Conservation (phyloP, 2,329 filamentous ascomycete species). For the Beauveria sp. region DNA sequence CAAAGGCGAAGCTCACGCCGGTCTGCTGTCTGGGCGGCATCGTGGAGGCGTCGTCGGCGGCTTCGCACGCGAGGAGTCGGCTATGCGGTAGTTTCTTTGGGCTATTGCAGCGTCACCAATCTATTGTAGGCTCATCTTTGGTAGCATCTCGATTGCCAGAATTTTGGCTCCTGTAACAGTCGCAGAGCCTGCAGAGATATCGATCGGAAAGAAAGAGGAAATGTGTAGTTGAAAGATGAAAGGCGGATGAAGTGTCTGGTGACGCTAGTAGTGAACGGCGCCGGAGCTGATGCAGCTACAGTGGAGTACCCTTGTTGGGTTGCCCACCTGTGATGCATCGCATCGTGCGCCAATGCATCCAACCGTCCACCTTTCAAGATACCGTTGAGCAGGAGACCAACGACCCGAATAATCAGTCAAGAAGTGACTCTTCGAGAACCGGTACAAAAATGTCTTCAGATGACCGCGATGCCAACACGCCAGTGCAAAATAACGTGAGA, state of each 20-base stretch:
- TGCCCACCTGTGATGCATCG: not conserved
- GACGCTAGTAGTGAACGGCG: not conserved
- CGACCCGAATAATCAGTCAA: not conserved
- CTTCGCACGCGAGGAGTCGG: not conserved
- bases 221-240: not conserved
- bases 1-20: constrained; percentile 26
- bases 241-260: not conserved
- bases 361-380: not conserved
- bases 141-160: not conserved
- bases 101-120: not conserved
- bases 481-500: constrained; percentile 29
- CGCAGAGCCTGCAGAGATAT: not conserved
- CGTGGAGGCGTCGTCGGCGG: constrained; percentile 21
- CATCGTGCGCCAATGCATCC: constrained; percentile 6
- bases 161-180: not conserved
- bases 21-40: constrained; percentile 41
- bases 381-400: not conserved
- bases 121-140: not conserved
- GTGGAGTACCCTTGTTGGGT: not conserved
- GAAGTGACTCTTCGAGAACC: not conserved
- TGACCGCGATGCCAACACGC: constrained; percentile 25
- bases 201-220: not conserved
- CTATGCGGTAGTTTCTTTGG: not conserved
- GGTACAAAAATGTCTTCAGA: constrained; percentile 28
- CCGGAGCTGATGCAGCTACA: not conserved